phyloP scores from a whole-genome alignment of 352 stramenopile species.

The Aphanomyces stellatus region DNA sequence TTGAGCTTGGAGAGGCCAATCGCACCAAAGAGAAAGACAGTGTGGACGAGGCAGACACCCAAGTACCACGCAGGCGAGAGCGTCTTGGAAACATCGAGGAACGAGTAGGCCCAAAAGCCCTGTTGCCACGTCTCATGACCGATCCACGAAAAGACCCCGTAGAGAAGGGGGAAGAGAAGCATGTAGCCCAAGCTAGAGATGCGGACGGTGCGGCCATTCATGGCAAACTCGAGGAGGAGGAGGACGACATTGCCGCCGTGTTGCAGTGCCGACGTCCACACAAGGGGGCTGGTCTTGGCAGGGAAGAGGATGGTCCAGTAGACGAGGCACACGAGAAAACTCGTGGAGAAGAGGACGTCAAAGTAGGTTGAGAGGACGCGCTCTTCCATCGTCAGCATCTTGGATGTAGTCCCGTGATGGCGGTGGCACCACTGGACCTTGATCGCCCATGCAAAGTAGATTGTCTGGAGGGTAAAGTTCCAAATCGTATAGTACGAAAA shows the following conservation, averaged over 20 bases:
- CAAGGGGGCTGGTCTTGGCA: neutral
- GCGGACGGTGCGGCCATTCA: conserved; percentile 8
- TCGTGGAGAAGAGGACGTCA: neutral
- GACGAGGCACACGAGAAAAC: conserved; percentile 13
- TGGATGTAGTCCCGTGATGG: too few species aligned
- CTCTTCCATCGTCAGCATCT: neutral
- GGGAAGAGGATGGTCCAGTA: conserved; percentile 7
- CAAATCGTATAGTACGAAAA: conserved; percentile 15
- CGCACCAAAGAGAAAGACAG: neutral
- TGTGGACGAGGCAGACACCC: neutral
- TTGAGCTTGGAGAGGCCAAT: conserved; percentile 5
- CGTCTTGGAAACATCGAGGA: neutral
- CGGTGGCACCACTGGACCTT: neutral
- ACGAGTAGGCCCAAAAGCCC: conserved; percentile 14
- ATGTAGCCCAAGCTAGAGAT: neutral
- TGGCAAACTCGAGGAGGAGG: conserved; percentile 4
- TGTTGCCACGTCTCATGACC: conserved; percentile 4
- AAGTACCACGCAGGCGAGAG: conserved; percentile 5
- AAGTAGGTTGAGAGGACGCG: conserved; percentile 14
- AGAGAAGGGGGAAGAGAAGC: conserved; percentile 6
- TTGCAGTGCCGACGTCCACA: neutral
- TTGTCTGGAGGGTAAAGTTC: conserved; percentile 14
- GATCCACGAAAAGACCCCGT: conserved; percentile 4
- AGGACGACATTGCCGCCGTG: conserved; percentile 12
- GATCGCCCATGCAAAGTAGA: conserved; percentile 3